Percentiles rank a stretch among this genome's conserved stretches.
phyloP scores from a whole-genome alignment of 257 asterid genomes.

The Solanum sejunctum region DNA sequence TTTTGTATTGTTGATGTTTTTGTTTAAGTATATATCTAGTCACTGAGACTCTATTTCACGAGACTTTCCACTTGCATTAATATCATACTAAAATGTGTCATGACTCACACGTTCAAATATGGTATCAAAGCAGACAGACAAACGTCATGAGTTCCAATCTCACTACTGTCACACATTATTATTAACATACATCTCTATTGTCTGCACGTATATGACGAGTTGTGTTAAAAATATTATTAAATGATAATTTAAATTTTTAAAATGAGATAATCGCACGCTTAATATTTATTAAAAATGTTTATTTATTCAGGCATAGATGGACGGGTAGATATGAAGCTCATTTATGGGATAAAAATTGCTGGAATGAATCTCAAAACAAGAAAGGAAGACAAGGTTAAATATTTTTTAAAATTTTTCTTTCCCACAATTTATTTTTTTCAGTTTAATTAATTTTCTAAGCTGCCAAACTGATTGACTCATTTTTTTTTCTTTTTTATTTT shows the following conservation, averaged over 20 bases:
- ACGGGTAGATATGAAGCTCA: conserved; percentile 88
- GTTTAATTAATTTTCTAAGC: neutral
- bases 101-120: neutral
- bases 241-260: neutral
- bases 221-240: neutral
- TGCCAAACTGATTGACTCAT: neutral
- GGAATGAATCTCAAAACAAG: conserved; percentile 91
- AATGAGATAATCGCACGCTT: neutral
- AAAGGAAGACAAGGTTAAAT: conserved; percentile 84
- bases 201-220: neutral
- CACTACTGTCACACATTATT: neutral
- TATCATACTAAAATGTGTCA: neutral
- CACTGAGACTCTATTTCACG: neutral
- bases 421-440: neutral
- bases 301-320: conserved; percentile 61
- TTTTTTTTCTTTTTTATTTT: neutral
- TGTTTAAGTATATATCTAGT: neutral
- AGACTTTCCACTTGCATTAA: neutral
- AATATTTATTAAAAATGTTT: neutral
- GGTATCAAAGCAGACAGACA: neutral
- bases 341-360: conserved; percentile 88
- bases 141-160: accelerated
- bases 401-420: neutral
- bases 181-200: neutral
- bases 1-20: neutral